phyloP scores from a whole-genome alignment of 495 filamentous ascomycete species.

The Penicillium cataractarum region DNA sequence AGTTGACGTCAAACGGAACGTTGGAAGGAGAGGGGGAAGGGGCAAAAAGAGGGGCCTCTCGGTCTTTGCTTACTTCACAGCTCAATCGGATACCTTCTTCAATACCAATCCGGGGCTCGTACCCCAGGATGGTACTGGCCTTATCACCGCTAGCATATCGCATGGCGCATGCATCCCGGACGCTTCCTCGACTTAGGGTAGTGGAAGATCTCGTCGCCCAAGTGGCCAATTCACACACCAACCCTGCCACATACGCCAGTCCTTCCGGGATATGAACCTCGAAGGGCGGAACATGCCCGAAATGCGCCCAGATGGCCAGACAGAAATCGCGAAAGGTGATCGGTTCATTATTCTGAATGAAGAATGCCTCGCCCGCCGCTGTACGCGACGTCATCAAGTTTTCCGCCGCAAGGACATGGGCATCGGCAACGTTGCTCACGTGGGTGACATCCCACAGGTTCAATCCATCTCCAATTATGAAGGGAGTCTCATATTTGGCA shows the following conservation, averaged over 20 bases:
- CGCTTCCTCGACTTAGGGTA: conserved; percentile 59
- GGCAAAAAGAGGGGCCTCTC: not conserved
- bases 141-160: conserved; percentile 62
- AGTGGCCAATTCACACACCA: conserved; percentile 52
- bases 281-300: conserved; percentile 57
- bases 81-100: conserved; percentile 57
- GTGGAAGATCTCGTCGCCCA: conserved; percentile 52
- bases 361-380: conserved; percentile 64
- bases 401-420: conserved; percentile 63
- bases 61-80: conserved; percentile 45
- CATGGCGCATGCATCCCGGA: conserved; percentile 56
- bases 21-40: not conserved
- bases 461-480: conserved; percentile 57
- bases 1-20: not conserved
- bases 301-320: conserved; percentile 60
- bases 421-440: conserved; percentile 63
- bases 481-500: conserved; percentile 56
- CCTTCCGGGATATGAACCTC: conserved; percentile 54
- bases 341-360: conserved; percentile 66
- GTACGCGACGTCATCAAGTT: conserved; percentile 58
- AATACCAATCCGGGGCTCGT: conserved; percentile 58
- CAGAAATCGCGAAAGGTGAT: conserved; percentile 64
- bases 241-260: conserved; percentile 54
- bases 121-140: conserved; percentile 59
- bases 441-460: conserved; percentile 68